Evolutionary conservation across 768 basidiomycete species (phyloP), one percentile per base, ranked within the genome.

Genomic region (Tricholoma sp.): DNA sequence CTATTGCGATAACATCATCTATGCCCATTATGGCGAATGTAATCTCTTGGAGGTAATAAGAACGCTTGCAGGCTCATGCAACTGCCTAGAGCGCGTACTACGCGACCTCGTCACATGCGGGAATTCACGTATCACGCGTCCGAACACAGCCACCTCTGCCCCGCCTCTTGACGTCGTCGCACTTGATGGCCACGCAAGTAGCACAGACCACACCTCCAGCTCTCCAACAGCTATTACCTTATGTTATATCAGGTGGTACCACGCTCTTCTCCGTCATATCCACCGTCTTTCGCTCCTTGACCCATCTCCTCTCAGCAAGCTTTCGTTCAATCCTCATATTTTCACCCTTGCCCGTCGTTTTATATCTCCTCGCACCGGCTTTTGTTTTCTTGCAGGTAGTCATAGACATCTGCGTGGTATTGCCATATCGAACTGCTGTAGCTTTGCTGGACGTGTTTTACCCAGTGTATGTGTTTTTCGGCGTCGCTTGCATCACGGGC

Each of bases 401-500:
- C 6, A 57, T 77, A 21, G 73, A 79, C 47, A 37, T 78, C 21
- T 70, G 79, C 55, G 39, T 87, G 2, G 67, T 72, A 59, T 70
- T 74, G 19, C 86, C 86, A 0, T 79, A 77, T 61, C 59, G 64
- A 11, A 64, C 77, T 34, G 59, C 69, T 19, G 50, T 68, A 5
- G 76, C 71, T 64, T 55, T 79, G 24, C 64, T 78, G 16, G 74
- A 78, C 6, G 72, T 75, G 9, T 52, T 84, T 1, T 82, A 80
- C 49, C 84, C 84, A 0, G 52, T 84, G 32, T 85, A 85, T 60
- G 76, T 83, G 12, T 78, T 85, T 57, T 76, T 73, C 37, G 81
- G 81, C 1, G 76, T 81, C 0, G 83, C 84, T 1, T 83, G 80
- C 59, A 78, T 85, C 51, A 72, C 73, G 8, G 83, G 83, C 5